Percentiles rank a stretch among this genome's conserved stretches.
These are phyloP conservation scores for Kernera saxatilis DNA, from an alignment of 345 rosid genomes.

Conservation along the genomic window DNA sequence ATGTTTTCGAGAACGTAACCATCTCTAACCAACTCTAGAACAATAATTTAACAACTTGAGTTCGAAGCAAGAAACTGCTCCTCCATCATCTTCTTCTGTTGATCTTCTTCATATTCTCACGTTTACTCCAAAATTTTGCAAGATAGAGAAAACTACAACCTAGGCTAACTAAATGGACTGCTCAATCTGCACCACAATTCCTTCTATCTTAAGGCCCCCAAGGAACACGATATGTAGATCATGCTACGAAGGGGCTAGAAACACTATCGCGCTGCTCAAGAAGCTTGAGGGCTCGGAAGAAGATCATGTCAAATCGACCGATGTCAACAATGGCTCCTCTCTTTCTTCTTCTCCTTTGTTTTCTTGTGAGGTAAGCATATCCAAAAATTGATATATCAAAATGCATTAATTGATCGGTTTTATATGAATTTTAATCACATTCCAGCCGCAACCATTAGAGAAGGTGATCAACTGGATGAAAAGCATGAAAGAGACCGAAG, in stretches of 20 bases:
- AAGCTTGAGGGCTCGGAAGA: conserved; percentile 41
- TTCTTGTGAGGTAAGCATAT: conserved; percentile 60
- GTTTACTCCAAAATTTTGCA: not conserved
- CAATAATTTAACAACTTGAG: conserved; percentile 21
- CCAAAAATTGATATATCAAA: not conserved
- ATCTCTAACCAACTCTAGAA: conserved; percentile 33
- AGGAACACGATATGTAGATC: conserved; percentile 79
- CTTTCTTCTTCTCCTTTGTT: conserved; percentile 31
- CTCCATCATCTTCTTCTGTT: conserved; percentile 7
- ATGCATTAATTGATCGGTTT: not conserved
- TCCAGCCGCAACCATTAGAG: conserved; percentile 40
- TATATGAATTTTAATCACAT: not conserved
- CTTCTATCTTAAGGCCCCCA: conserved; percentile 68
- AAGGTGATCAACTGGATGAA: conserved; percentile 63
- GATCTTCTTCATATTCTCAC: conserved; percentile 12
- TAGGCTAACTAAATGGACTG: conserved; percentile 53
- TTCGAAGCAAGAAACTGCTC: conserved; percentile 25
- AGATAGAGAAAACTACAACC: not conserved
- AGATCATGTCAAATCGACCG: not conserved
- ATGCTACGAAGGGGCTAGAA: conserved; percentile 70
- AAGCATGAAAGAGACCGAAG: conserved; percentile 54
- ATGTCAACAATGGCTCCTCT: conserved; percentile 6
- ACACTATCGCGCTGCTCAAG: conserved; percentile 47
- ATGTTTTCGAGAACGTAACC: conserved; percentile 19
- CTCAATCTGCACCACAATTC: conserved; percentile 71